These are phyloP conservation scores for Lyophyllum semitale DNA, from an alignment of 768 basidiomycete genomes.

Conservation along the genomic window DNA sequence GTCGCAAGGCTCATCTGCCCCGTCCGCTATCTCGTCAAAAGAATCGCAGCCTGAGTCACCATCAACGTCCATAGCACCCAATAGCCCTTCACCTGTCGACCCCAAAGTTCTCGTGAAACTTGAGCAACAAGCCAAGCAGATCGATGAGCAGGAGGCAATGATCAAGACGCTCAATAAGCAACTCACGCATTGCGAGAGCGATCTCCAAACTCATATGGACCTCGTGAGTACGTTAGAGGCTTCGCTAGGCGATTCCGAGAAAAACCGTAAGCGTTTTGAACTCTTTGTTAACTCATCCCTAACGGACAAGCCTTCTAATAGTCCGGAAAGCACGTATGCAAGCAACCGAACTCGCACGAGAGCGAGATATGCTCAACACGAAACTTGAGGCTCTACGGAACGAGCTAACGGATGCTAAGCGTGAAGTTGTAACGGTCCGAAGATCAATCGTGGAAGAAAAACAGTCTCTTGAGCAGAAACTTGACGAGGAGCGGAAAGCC, in stretches of 20 bases:
- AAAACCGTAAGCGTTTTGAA: constrained; percentile 69
- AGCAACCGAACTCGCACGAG: constrained; percentile 84
- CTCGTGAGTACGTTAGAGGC: constrained; percentile 82
- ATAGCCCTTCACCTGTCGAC: constrained; percentile 47
- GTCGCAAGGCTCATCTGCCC: constrained; percentile 53
- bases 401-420: constrained; percentile 77
- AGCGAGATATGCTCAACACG: constrained; percentile 72
- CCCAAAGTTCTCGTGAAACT: constrained; percentile 57
- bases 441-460: constrained; percentile 87
- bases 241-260: constrained; percentile 88
- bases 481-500: constrained; percentile 86
- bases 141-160: constrained; percentile 88
- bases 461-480: constrained; percentile 76
- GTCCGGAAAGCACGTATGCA: constrained; percentile 95
- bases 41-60: constrained; percentile 75
- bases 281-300: constrained; percentile 1
- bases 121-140: constrained; percentile 72
- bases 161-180: constrained; percentile 95
- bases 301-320: constrained; percentile 27
- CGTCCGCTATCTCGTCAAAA: constrained; percentile 57
- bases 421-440: constrained; percentile 76
- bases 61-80: constrained; percentile 53
- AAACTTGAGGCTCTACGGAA: constrained; percentile 69
- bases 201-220: constrained; percentile 91
- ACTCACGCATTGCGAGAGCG: constrained; percentile 88